A percentile compares a stretch with the other conserved stretches of the same genome.
Conservation (phyloP, 768 basidiomycete species). For the Suillus placidus region DNA sequence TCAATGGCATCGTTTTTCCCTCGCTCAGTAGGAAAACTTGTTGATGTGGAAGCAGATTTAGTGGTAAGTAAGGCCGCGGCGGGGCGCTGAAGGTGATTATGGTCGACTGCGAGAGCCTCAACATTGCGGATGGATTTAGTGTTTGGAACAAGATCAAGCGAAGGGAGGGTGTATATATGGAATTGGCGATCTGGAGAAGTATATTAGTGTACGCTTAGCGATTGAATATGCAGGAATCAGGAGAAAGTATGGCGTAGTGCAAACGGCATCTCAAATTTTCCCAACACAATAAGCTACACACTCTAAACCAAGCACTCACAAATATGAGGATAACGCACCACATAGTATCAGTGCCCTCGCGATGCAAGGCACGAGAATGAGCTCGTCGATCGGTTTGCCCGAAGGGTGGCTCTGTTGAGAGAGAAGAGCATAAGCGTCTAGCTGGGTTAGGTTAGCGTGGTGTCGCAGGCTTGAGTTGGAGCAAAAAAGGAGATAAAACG, state of each 20-base stretch:
- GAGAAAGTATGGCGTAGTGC: background rate
- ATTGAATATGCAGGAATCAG: background rate
- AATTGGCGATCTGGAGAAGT: constrained; percentile 55
- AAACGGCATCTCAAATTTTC: background rate
- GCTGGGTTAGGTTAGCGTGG: constrained; percentile 29
- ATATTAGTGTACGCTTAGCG: constrained; percentile 5
- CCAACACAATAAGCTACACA: background rate
- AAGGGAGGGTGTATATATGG: constrained; percentile 80
- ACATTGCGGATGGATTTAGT: constrained; percentile 85
- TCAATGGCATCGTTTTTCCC: constrained; percentile 55
- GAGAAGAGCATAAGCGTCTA: constrained; percentile 64
- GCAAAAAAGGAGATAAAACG: background rate
- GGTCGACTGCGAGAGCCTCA: constrained; percentile 80
- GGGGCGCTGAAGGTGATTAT: constrained; percentile 62
- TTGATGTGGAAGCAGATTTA: constrained; percentile 17
- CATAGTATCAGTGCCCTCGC: constrained; percentile 75
- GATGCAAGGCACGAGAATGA: constrained; percentile 77
- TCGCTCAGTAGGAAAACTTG: background rate
- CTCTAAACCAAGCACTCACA: constrained; percentile 2
- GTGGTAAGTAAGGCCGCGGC: constrained; percentile 44
- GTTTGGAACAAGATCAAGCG: constrained; percentile 67
- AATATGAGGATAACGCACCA: constrained; percentile 44
- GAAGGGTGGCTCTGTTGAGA: constrained; percentile 72
- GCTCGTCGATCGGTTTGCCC: constrained; percentile 75
- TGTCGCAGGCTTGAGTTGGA: background rate